phyloP scores from a whole-genome alignment of 1,284 basidiomycete species.

The Xerocomus amazonicus region DNA sequence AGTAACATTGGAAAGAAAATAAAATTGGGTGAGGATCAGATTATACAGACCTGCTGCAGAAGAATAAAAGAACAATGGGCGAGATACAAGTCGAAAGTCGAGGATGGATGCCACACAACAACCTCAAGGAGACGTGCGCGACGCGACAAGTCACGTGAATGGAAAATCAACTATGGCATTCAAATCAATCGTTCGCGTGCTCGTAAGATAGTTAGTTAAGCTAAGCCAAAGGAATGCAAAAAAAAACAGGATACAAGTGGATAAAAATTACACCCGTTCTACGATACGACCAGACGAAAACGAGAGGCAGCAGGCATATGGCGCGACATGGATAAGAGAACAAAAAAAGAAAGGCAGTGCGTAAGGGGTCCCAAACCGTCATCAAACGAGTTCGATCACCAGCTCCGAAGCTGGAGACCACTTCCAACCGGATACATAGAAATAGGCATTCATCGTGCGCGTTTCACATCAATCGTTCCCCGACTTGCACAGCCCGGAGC shows the following conservation, averaged over 20 bases:
- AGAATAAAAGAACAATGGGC: background rate
- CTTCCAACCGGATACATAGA: background rate
- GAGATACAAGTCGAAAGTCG: background rate
- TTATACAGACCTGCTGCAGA: conserved; percentile 27
- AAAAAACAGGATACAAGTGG: conserved; percentile 9
- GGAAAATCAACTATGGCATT: conserved; percentile 24
- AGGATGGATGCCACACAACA: too few relatives aligned
- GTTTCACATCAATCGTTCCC: conserved; percentile 47
- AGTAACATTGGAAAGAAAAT: conserved; percentile 6
- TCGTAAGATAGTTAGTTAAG: conserved; percentile 1
- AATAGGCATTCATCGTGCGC: background rate
- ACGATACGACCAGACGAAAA: conserved; percentile 5
- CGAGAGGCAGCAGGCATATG: background rate
- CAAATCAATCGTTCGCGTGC: too few relatives aligned
- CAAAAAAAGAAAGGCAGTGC: background rate
- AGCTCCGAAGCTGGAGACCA: background rate
- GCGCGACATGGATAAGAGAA: background rate
- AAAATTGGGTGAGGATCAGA: conserved; percentile 3
- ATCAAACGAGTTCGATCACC: too few relatives aligned
- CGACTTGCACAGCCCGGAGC: conserved; percentile 63
- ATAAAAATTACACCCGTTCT: conserved; percentile 18
- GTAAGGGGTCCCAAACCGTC: background rate
- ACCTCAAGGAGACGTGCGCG: background rate
- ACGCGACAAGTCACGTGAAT: conserved; percentile 27
- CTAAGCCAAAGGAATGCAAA: conserved; percentile 1